A percentile compares a stretch with the other conserved stretches of the same genome.
phyloP scores from a whole-genome alignment of 305 asterid species.

The Fraxinus velutina region DNA sequence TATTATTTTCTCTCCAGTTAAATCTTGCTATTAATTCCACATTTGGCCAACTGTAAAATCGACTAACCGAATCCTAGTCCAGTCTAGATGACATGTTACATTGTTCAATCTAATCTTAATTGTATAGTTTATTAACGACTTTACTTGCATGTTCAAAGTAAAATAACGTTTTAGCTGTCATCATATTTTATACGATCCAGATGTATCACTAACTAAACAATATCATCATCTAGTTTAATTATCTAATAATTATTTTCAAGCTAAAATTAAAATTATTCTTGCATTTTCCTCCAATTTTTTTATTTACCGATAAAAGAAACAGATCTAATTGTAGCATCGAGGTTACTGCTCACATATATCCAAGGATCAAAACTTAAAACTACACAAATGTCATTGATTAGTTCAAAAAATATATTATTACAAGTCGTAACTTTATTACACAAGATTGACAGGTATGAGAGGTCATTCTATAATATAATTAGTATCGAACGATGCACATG shows the following conservation, averaged over 20 bases:
- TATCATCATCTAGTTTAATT: too few species aligned
- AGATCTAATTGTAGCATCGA: neutral
- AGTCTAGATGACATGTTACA: neutral
- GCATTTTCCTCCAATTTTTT: neutral
- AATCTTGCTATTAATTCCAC: neutral
- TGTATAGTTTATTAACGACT: neutral
- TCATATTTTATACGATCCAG: neutral
- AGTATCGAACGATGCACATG: neutral
- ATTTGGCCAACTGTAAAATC: neutral
- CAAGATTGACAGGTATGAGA: neutral
- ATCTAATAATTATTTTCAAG: neutral
- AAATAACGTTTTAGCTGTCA: neutral
- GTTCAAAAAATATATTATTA: neutral
- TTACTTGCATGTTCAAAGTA: neutral
- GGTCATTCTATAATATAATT: neutral
- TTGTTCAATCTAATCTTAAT: neutral
- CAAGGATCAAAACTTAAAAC: neutral
- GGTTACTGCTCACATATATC: neutral
- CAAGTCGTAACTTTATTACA: neutral
- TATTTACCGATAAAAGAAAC: neutral
- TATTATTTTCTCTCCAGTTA: neutral
- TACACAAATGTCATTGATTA: neutral
- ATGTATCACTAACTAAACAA: neutral
- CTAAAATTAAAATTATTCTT: too few species aligned
- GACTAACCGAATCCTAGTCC: neutral